phyloP scores from a whole-genome alignment of 192 early-diverging fungal genomes.

The Neocallimastix lanati region DNA sequence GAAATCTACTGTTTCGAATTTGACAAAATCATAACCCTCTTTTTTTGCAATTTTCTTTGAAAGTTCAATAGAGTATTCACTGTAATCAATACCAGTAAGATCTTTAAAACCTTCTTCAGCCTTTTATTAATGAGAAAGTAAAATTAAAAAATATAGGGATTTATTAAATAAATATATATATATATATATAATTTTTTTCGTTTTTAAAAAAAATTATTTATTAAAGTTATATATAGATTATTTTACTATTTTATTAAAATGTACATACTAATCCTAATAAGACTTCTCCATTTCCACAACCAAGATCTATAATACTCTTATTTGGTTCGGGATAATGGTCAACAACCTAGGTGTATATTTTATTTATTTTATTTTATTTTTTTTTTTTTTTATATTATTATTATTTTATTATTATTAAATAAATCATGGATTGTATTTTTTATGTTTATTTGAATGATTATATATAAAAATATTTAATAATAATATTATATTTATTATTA shows the following conservation, averaged over 20 bases:
- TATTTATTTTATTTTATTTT: no score
- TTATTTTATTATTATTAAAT: no score
- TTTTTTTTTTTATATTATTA: no score
- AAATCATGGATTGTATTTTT: no score
- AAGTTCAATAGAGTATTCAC: constrained; percentile 50
- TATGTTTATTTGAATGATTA: no score
- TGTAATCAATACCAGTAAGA: constrained; percentile 74
- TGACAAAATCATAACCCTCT: constrained; percentile 6
- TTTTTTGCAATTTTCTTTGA: constrained; percentile 36
- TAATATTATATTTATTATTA: no score
- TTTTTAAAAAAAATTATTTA: no score
- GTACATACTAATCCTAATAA: constrained; percentile 42
- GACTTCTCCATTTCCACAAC: constrained; percentile 85
- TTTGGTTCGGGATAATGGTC: constrained; percentile 8
- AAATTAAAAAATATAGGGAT: background rate
- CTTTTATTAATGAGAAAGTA: background rate
- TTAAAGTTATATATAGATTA: no score
- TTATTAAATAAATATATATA: no score
- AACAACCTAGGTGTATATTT: constrained; percentile 8
- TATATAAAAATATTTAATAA: no score
- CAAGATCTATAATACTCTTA: constrained; percentile 57
- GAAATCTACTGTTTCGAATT: constrained; percentile 16
- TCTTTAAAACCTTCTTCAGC: constrained; percentile 45
- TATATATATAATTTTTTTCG: no score
- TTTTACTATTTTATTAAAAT: no score